Evolutionary conservation across 805 yeast genomes (phyloP), one percentile per base, ranked within the genome.

Genomic region (Yamadazyma sp.): DNA sequence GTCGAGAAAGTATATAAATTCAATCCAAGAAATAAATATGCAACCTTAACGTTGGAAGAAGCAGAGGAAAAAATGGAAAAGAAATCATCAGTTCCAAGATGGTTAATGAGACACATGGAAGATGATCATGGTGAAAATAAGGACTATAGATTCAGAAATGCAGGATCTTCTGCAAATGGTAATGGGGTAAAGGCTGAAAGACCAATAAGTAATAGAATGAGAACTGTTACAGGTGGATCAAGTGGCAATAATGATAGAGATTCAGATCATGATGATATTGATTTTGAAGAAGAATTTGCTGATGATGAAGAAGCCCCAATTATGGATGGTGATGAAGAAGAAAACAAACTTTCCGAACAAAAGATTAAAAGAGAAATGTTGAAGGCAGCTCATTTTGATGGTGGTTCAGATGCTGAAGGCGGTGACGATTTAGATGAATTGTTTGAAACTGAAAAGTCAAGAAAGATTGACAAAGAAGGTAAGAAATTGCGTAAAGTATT

Each of bases 281-380:
- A 91, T 62, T 91, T 73, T 52, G 97, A 93, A 48, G 98, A 93
- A 57, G 97, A 89, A 57, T 93, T 93, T 61, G 97, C 93, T 18
- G 98, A 93, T 59, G 98, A 93, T 58, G 98, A 93, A 64, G 98
- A 91, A 57, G 98, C 98, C 1, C 98, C 98, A 19, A 85, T 93
- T 40, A 78, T 91, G 71, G 98, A 91, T 52, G 96, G 96, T 30
- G 79, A 89, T 42, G 98, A 91, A 53, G 96, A 93, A 52, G 98
- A 93, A 53, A 85, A 86, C 56, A 88, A 84, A 56, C 84, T 87
- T 43, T 84, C 88, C 33, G 96, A 93, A 59, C 76, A 73, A 46
- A 80, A 85, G 49, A 81, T 86, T 55, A 87, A 86, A 57, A 79
- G 74, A 44, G 95, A 86, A 57, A 86, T 85, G 95, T 64, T 82